A percentile compares a stretch with the other conserved stretches of the same genome.
Conservation (phyloP, 768 basidiomycete species). For the Heimioporus sp. region DNA sequence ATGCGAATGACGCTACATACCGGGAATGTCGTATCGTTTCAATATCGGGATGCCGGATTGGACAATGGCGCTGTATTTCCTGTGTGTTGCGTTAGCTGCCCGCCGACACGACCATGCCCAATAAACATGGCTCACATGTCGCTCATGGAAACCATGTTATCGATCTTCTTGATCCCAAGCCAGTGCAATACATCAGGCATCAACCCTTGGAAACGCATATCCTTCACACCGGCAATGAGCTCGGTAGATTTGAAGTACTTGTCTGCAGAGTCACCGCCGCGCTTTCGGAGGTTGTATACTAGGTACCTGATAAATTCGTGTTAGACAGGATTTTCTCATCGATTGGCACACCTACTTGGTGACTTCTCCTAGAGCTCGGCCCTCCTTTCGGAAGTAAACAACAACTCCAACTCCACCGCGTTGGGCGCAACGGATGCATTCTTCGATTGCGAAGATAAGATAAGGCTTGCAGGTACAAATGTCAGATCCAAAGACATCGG, state of each 20-base stretch:
- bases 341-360: slow-evolving; percentile 59
- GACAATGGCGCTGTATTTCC: slow-evolving; percentile 96
- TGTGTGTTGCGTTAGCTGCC: slow-evolving; percentile 21
- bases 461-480: slow-evolving; percentile 95
- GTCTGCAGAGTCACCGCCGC: slow-evolving; percentile 89
- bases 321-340: neutral
- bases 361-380: slow-evolving; percentile 90
- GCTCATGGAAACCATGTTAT: slow-evolving; percentile 89
- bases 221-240: slow-evolving; percentile 90
- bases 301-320: slow-evolving; percentile 55
- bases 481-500: slow-evolving; percentile 93
- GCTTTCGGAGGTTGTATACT: slow-evolving; percentile 95
- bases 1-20: slow-evolving; percentile 32
- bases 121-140: slow-evolving; percentile 52
- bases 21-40: slow-evolving; percentile 85
- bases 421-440: slow-evolving; percentile 82
- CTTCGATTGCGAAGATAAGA: slow-evolving; percentile 88
- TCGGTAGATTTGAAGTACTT: slow-evolving; percentile 95
- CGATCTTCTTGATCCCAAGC: slow-evolving; percentile 88
- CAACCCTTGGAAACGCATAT: slow-evolving; percentile 90
- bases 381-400: slow-evolving; percentile 94
- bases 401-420: slow-evolving; percentile 89
- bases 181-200: slow-evolving; percentile 98
- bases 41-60: slow-evolving; percentile 81
- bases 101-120: neutral